These are phyloP conservation scores for Dioscorea cayenensis DNA, from an alignment of 116 monocot genomes.

Conservation along the genomic window DNA sequence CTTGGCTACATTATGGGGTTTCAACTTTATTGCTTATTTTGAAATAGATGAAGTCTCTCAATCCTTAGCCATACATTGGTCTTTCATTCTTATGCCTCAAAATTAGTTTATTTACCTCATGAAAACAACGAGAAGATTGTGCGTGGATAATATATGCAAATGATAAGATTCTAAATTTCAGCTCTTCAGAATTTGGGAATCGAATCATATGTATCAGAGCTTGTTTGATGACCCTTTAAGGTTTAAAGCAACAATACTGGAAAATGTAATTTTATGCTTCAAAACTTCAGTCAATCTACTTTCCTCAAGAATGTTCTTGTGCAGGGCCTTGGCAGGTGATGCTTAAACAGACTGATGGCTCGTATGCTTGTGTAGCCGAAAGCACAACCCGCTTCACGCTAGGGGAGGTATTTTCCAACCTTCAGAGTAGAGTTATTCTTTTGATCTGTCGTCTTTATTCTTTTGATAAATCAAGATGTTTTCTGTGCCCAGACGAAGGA, in stretches of 20 bases:
- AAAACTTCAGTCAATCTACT: not conserved
- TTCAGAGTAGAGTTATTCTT: not conserved
- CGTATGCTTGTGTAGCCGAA: slow-evolving; percentile 97
- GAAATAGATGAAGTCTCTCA: no score
- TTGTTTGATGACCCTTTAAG: not conserved
- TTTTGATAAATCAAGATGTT: not conserved
- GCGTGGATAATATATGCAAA: no score
- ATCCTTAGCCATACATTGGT: no score
- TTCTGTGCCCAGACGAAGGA: slow-evolving; percentile 62
- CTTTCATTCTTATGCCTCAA: no score
- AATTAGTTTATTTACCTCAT: no score
- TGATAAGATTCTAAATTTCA: no score
- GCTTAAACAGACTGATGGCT: slow-evolving; percentile 93
- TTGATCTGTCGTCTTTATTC: not conserved
- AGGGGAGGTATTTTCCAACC: slow-evolving; percentile 56
- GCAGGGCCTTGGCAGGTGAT: slow-evolving; percentile 99
- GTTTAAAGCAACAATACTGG: not conserved
- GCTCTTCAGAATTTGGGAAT: no score
- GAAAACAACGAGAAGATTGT: no score
- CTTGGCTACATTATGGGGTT: no score
- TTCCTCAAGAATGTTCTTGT: slow-evolving; percentile 2
- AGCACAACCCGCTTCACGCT: slow-evolving; percentile 88
- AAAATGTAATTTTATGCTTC: not conserved
- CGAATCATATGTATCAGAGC: no score
- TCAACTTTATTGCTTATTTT: no score